Percentiles rank a stretch among this genome's conserved stretches.
phyloP scores from a whole-genome alignment of 2,329 filamentous ascomycete species.

The Aspergillus ustus region DNA sequence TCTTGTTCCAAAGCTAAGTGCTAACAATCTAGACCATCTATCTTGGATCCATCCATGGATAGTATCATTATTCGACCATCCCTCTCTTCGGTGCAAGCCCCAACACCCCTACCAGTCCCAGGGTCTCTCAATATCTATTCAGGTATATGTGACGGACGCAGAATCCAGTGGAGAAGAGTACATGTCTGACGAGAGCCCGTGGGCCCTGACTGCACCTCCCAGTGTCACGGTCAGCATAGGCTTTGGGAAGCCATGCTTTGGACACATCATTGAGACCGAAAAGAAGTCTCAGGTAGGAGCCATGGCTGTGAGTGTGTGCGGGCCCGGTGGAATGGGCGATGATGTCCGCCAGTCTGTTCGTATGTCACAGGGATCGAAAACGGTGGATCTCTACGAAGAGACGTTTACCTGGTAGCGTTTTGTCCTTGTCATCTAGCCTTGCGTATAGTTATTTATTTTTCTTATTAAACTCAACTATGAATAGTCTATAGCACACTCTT shows the following conservation, averaged over 20 bases:
- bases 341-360: slow-evolving; percentile 41
- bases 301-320: slow-evolving; percentile 45
- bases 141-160: slow-evolving; percentile 34
- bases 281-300: slow-evolving; percentile 37
- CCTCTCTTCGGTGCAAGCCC: slow-evolving; percentile 30
- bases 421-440: slow-evolving; percentile 1
- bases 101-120: slow-evolving; percentile 33
- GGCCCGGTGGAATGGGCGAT: slow-evolving; percentile 42
- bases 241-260: slow-evolving; percentile 35
- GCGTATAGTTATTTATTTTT: neutral
- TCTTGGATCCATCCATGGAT: slow-evolving; percentile 43
- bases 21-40: slow-evolving; percentile 33
- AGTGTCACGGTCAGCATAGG: slow-evolving; percentile 32
- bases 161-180: slow-evolving; percentile 32
- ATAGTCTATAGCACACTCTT: slow-evolving; percentile 19
- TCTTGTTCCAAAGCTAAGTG: neutral
- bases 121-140: slow-evolving; percentile 33
- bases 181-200: slow-evolving; percentile 29
- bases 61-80: slow-evolving; percentile 34
- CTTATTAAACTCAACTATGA: neutral
- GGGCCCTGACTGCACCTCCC: slow-evolving; percentile 31
- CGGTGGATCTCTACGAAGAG: slow-evolving; percentile 43
- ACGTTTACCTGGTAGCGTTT: slow-evolving; percentile 40
- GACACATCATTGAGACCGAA: slow-evolving; percentile 30
- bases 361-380: slow-evolving; percentile 32